Evolutionary conservation across 257 asterid species (phyloP), one percentile per base, ranked within the genome.

Genomic region (Orobanche coerulescens): DNA sequence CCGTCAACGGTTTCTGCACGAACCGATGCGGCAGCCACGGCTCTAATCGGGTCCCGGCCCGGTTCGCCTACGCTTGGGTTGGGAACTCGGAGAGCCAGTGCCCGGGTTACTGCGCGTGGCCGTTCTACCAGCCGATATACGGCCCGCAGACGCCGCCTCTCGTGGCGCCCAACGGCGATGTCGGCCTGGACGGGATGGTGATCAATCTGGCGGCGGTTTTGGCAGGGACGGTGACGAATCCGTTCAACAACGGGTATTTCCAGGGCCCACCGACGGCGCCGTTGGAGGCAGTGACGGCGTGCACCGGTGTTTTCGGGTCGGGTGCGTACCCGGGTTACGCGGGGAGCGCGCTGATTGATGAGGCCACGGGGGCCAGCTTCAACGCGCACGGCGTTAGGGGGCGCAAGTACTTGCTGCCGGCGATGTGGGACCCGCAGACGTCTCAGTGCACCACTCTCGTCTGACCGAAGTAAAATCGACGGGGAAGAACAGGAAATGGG

Each of bases 21-120:
- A 81, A 64, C 53, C 58, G 93, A 44, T 90, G 97, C 58, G 95
- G 95, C 1, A 67, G 78, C 49, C 97, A 90, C 78, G 95, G 93
- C 1, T 77, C 91, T 6, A 79, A 81, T 24, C 82, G 78, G 0
- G 88, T 85, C 0, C 9, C 74, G 43, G 44, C 71, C n/a, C 90
- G 95, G 2, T 78, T 78, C 26, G 80, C 86, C 0, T 84, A 82
- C 71, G 96, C 94, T 2, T 90, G 97, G 97, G 94, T 90, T 1
- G 97, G 97, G 0, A 82, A 90, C 74, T 73, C 97, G 48, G 97
- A 72, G 70, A 68, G 65, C 1, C 85, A 81, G 66, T 89, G 95
- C 48, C 88, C 97, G 1, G 97, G 97, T 0, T 81, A 80, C 79
- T 89, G 97, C 66, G 97, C 96, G 1, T 88, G 95, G 96, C 97